Percentiles rank a stretch among this genome's conserved stretches.
These are phyloP conservation scores for Talaromyces sp. DNA, from an alignment of 2,329 filamentous ascomycete genomes.

Conservation along the genomic window DNA sequence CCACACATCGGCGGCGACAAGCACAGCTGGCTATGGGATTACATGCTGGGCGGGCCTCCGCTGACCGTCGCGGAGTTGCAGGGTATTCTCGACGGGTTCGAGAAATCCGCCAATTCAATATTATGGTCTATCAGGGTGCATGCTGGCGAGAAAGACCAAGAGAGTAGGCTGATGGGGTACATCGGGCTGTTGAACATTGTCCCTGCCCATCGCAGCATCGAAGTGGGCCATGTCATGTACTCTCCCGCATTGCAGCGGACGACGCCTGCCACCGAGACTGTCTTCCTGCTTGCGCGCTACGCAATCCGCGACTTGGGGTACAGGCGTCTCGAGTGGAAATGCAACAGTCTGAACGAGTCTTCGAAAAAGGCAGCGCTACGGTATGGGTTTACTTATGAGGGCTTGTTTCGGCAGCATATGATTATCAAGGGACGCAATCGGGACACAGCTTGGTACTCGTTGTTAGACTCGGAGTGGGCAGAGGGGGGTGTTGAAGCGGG, in stretches of 20 bases:
- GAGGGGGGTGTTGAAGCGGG: conserved; percentile 51
- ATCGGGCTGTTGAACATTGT: conserved; percentile 36
- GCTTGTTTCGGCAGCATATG: conserved; percentile 59
- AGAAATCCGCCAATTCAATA: conserved; percentile 34
- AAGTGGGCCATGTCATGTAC: conserved; percentile 57
- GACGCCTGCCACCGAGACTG: conserved; percentile 54
- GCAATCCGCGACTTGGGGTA: conserved; percentile 55
- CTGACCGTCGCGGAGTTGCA: conserved; percentile 29
- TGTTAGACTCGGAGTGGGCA: conserved; percentile 59
- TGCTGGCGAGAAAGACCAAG: conserved; percentile 10
- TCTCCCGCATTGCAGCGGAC: conserved; percentile 52
- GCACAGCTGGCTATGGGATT: conserved; percentile 39
- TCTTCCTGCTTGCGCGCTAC: conserved; percentile 53
- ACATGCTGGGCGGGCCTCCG: conserved; percentile 41
- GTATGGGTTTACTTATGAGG: conserved; percentile 58
- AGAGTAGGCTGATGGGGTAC: conserved; percentile 39
- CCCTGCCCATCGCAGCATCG: conserved; percentile 49
- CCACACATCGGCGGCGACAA: conserved; percentile 26
- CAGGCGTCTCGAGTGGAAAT: conserved; percentile 62
- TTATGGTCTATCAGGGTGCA: conserved; percentile 41
- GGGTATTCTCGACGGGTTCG: conserved; percentile 24
- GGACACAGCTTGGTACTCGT: conserved; percentile 59
- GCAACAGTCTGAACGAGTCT: conserved; percentile 53
- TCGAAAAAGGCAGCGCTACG: conserved; percentile 54
- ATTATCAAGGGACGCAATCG: conserved; percentile 55